A percentile compares a stretch with the other conserved stretches of the same genome.
phyloP scores from a whole-genome alignment of 768 basidiomycete genomes.

The Clitopilus hobsonii region DNA sequence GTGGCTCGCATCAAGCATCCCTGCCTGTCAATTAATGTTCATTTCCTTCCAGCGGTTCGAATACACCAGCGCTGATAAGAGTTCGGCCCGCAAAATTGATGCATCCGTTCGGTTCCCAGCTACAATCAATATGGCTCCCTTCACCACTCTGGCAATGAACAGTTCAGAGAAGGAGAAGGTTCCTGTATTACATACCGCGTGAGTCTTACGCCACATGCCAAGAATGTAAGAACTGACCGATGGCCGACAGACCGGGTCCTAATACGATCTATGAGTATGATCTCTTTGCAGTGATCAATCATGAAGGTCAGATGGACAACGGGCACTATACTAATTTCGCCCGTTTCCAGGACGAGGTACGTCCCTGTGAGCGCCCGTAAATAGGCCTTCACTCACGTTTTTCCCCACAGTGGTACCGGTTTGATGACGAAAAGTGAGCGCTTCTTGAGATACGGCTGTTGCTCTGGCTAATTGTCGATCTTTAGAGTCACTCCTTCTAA shows the following conservation, averaged over 20 bases:
- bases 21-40: constrained; percentile 2
- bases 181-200: constrained; percentile 18
- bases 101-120: constrained; percentile 78
- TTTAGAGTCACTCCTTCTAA: constrained; percentile 67
- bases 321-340: constrained; percentile 93
- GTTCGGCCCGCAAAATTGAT: constrained; percentile 81
- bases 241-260: constrained; percentile 32
- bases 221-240: not conserved
- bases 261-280: constrained; percentile 82
- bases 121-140: constrained; percentile 84
- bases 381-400: constrained; percentile 1
- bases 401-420: constrained; percentile 75
- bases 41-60: constrained; percentile 72
- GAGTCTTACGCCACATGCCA: constrained; percentile 12
- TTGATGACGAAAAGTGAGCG: constrained; percentile 88
- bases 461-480: constrained; percentile 6
- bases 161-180: constrained; percentile 36
- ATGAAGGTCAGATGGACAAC: constrained; percentile 91
- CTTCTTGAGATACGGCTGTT: not conserved
- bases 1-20: not conserved
- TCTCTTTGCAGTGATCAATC: constrained; percentile 89
- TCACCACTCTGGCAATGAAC: constrained; percentile 57
- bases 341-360: constrained; percentile 78
- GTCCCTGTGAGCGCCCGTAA: constrained; percentile 18
- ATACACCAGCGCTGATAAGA: constrained; percentile 71